phyloP scores from a whole-genome alignment of 192 early-diverging fungal species.

The Jimgerdemannia lactiflua region DNA sequence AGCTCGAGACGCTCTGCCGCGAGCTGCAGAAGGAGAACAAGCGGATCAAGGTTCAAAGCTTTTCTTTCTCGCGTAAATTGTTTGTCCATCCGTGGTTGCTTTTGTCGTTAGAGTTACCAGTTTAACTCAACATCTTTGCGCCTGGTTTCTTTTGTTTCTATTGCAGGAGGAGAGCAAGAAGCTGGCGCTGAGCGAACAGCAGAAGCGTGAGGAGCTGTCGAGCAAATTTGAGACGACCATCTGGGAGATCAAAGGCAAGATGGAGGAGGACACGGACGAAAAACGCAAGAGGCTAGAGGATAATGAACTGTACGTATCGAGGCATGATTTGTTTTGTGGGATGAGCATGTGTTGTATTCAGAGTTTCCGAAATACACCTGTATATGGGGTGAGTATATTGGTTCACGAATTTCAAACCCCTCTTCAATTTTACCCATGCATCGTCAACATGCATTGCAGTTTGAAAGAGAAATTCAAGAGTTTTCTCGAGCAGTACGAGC shows the following conservation, averaged over 20 bases:
- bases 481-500: conserved; percentile 57
- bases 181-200: conserved; percentile 43
- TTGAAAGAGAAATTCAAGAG: conserved; percentile 58
- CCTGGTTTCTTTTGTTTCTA: not conserved
- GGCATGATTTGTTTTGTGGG: no score
- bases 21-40: conserved; percentile 59
- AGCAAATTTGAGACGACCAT: conserved; percentile 59
- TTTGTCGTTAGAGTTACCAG: conserved; percentile 13
- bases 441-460: conserved; percentile 30
- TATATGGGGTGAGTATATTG: no score
- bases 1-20: conserved; percentile 57
- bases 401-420: no score
- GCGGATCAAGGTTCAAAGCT: conserved; percentile 40
- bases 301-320: conserved; percentile 44
- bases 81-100: no score
- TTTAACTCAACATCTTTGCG: not conserved
- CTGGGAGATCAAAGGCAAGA: conserved; percentile 56
- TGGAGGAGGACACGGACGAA: conserved; percentile 44
- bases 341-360: no score
- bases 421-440: no score
- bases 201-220: conserved; percentile 53
- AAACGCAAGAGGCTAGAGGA: conserved; percentile 38
- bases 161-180: conserved; percentile 47
- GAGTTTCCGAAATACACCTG: no score
- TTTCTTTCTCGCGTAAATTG: not conserved